Base-by-base conservation (phyloP, 1,284 basidiomycete species). In the Puccinia horiana region DNA sequence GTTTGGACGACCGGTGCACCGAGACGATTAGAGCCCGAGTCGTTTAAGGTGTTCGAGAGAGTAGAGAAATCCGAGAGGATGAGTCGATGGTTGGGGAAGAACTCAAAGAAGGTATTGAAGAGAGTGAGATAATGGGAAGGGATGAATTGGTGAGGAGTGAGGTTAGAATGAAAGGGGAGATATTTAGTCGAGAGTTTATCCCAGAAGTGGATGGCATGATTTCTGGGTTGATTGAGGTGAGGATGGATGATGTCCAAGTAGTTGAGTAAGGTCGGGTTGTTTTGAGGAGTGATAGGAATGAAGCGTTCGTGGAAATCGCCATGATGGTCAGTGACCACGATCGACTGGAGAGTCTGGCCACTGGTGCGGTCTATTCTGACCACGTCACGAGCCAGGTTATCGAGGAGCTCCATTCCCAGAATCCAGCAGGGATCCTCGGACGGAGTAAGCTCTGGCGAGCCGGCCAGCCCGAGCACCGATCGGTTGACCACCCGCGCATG, bases 1-100 rank as follows among this genome's bases (percentile, higher is more conserved):
- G 97, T 99, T 88, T 99, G 97, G 35, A 99, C 97, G 29, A 99
- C 97, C 9, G 97, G 97, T 0, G 93, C 94, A 86, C 94, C 95
- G 83, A 91, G 87, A 14, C 35, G 52, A 35, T 52, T 74, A 9
- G 9, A 12, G 0, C 49, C 14, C 11, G 37, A 23, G 0, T 96
- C 97, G 1, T 90, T 90, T 9, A 98, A 91, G 0, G 94, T 90
- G 84, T 99, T 94, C 0, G 95, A 95, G 18, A 99, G 88, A 11
- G 91, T 90, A 69, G 92, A 92, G 86, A 99, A 99, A 88, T 99
- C 97, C 54, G 94, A 93, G 70, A 98, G 90, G 81, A 99, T 90
- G 47, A 98, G 90, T 11, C 94, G 91, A 87, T 99, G 97, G 4
- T 91, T 91, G 12, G 97, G 97, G 86, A 99, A 96, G 86, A 93